Conservation (phyloP, 2,329 filamentous ascomycete genomes). For the Trichoderma cornu-damae region DNA sequence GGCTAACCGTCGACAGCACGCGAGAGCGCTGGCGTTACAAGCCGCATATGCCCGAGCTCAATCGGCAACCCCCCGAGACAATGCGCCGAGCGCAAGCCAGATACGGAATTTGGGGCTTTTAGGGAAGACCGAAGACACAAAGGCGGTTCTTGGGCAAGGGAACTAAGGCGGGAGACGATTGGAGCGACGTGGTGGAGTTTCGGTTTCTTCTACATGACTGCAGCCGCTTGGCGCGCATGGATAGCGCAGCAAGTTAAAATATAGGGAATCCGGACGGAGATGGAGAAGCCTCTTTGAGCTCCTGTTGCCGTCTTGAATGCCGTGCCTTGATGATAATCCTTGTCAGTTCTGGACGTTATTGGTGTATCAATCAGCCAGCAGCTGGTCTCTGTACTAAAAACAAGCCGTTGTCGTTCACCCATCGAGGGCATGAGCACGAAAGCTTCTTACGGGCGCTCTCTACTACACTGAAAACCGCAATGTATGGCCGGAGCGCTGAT, state of each 20-base stretch:
- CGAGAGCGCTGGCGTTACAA: slow-evolving; percentile 73
- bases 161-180: slow-evolving; percentile 22
- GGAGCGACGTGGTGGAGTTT: slow-evolving; percentile 39
- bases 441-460: no score
- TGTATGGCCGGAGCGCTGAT: no score
- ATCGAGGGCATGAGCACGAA: not conserved
- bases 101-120: slow-evolving; percentile 83
- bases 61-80: slow-evolving; percentile 68
- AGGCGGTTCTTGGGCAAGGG: slow-evolving; percentile 47
- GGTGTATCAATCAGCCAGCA: not conserved
- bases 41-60: slow-evolving; percentile 77
- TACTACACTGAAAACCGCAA: no score
- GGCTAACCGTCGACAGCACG: slow-evolving; percentile 51
- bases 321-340: not conserved
- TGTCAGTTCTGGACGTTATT: not conserved
- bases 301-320: not conserved
- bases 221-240: slow-evolving; percentile 2
- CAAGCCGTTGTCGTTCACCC: slow-evolving; percentile 57
- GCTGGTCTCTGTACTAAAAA: no score
- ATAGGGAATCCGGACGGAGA: not conserved
- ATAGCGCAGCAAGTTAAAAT: slow-evolving; percentile 9
- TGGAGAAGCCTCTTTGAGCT: not conserved
- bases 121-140: slow-evolving; percentile 75
- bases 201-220: not conserved
- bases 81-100: slow-evolving; percentile 75